Base-by-base conservation (phyloP, 1,284 basidiomycete species). In the Heterobasidion parviporum region DNA sequence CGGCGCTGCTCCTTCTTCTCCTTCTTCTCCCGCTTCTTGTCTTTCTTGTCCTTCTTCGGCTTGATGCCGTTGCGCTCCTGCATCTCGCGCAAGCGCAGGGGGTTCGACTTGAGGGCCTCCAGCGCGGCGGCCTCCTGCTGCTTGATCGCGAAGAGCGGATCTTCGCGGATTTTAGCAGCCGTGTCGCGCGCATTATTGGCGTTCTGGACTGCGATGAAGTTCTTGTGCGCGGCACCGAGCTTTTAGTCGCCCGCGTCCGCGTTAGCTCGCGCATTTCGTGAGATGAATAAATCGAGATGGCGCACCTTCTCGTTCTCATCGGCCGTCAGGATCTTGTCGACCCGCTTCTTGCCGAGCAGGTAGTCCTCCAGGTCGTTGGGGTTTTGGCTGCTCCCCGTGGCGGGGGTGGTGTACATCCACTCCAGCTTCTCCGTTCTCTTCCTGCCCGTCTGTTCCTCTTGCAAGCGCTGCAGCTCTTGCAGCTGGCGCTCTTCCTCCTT, bases 321-420 rank as follows among this genome's bases (percentile, higher is more conserved):
- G 46, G 85, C 90, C 34, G 85, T 92, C 59, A 99, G 72, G 32
- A 98, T 89, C 74, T 98, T 94, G 71, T 99, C 97, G 1, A 99
- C 95, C 54, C 96, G 76, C 75, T 96, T 98, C 82, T 98, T 99
- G n/a, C 96, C 97, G 34, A 99, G 78, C 6, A 99, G 75, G 67
- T 99, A 99, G 63, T 96, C 94, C 74, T 99, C 97, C 63, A 98
- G 73, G 59, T 99, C 96, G 62, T 92, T 93, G 34, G 89, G 73
- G 61, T 93, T 96, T 62, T 91, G 84, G 56, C 76, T 87, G 58
- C 79, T 86, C 14, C 89, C 92, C 6, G 88, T 84, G 0, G 92
- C 91, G 2, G 97, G 96, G 1, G 96, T 97, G 14, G 95, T 79
- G 74, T 99, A 99, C 92, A 99, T 96, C 97, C 97, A 99, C 70